Percentiles rank a stretch among this genome's conserved stretches.
These are phyloP conservation scores for Wickerhamiella pararugosa DNA, from an alignment of 1,139 yeast species.

Conservation along the genomic window DNA sequence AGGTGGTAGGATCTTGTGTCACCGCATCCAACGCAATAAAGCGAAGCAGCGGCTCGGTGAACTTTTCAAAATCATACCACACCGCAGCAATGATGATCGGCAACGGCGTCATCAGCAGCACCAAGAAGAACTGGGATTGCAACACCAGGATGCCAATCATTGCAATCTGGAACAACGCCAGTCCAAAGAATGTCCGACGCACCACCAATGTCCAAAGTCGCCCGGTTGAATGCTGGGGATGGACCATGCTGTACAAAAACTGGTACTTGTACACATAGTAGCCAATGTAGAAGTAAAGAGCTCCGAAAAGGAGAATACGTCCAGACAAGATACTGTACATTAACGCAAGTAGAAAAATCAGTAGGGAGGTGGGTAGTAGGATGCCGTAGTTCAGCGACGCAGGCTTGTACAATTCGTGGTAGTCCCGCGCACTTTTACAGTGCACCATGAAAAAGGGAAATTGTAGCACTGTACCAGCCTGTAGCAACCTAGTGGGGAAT, in stretches of 20 bases:
- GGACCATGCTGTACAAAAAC: conserved; percentile 62
- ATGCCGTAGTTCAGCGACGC: conserved; percentile 71
- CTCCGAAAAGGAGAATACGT: conserved; percentile 57
- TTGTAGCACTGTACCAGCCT: conserved; percentile 50
- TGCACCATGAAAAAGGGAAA: conserved; percentile 44
- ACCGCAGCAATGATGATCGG: conserved; percentile 54
- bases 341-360: conserved; percentile 58
- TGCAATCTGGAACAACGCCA: conserved; percentile 66
- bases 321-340: conserved; percentile 63
- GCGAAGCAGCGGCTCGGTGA: conserved; percentile 62
- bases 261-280: conserved; percentile 72
- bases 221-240: conserved; percentile 82
- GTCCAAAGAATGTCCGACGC: conserved; percentile 56
- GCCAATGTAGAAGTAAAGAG: conserved; percentile 58
- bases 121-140: conserved; percentile 59
- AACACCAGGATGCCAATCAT: conserved; percentile 85
- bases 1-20: neutral
- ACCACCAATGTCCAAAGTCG: conserved; percentile 75
- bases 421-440: conserved; percentile 54
- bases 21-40: conserved; percentile 56
- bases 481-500: conserved; percentile 60
- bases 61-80: conserved; percentile 69
- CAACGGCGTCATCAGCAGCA: conserved; percentile 57
- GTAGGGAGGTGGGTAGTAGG: conserved; percentile 65
- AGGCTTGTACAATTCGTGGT: conserved; percentile 55